Conservation (phyloP, 2,329 filamentous ascomycete genomes). For the Aspergillus fijiensis region DNA sequence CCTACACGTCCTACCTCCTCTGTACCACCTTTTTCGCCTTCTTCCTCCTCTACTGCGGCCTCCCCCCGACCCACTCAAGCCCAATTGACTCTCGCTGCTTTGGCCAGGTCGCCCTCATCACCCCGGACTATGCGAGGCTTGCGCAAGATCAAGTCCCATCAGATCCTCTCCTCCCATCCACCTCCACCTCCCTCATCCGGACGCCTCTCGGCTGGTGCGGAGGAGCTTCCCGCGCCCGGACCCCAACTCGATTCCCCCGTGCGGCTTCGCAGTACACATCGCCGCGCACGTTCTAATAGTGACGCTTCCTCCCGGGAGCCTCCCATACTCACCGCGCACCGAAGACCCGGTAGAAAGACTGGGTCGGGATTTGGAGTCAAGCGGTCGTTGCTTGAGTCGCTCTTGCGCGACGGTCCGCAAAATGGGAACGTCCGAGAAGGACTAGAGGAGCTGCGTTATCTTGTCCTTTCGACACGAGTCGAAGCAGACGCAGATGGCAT, state of each 20-base stretch:
- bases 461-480: constrained; percentile 51
- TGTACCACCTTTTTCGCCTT: not conserved
- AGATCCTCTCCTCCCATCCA: constrained; percentile 57
- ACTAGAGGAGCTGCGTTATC: constrained; percentile 49
- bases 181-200: constrained; percentile 50
- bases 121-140: constrained; percentile 64
- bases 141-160: constrained; percentile 73
- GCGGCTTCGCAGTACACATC: constrained; percentile 32
- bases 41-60: constrained; percentile 2
- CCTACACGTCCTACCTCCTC: constrained; percentile 10
- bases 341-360: constrained; percentile 45
- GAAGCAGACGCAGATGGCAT: constrained; percentile 55
- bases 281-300: constrained; percentile 69
- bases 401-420: constrained; percentile 77
- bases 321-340: constrained; percentile 26
- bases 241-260: constrained; percentile 29
- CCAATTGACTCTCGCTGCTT: constrained; percentile 26
- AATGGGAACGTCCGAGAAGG: constrained; percentile 58
- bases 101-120: constrained; percentile 28
- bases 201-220: constrained; percentile 21
- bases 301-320: constrained; percentile 57
- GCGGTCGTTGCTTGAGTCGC: constrained; percentile 63
- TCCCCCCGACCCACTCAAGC: constrained; percentile 25
- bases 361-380: constrained; percentile 46
- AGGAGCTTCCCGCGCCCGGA: constrained; percentile 26